Evolutionary conservation across 768 basidiomycete genomes (phyloP), one percentile per base, ranked within the genome.

Genomic region (Tylopilus cervinicoccineus): DNA sequence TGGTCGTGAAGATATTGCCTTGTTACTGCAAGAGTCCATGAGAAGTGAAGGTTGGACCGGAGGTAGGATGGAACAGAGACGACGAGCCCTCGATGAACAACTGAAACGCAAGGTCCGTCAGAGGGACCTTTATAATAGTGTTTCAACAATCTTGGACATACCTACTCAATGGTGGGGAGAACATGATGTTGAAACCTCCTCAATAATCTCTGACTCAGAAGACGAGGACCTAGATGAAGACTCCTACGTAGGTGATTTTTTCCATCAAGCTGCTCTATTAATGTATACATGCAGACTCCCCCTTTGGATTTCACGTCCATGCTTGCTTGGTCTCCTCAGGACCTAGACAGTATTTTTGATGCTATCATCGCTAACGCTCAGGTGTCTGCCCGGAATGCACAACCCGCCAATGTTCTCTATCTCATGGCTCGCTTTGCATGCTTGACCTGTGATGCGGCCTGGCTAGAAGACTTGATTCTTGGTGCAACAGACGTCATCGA

Each of bases 391-490:
- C 78, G 80, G 42, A 85, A 93, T 66, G 70, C 86, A 3, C 82
- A 93, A 28, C 94, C 96, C 14, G 96, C 95, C 24, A 97, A 95
- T 62, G 82, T 81, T 11, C 70, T 99, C 41, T 96, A 93, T 67
- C 79, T 96, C 70, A 77, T 93, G 43, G 85, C 92, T 12, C 82
- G 93, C 38, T 99, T 95, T 68, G 96, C 96, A n/a, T 86, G 84
- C 55, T 70, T 91, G 24, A 84, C 80, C n/a, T 93, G 92, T 61
- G 92, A 93, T 63, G 83, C 88, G 54, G 83, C 81, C 1, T 93
- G 95, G 89, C 72, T 97, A 22, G 93, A 95, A 65, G 93, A 96
- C 63, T 74, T 99, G 23, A 79, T 98, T 45, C 81, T 94, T 31
- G 88, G 88, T 16, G 91, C 91, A 0, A 88, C 93, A 17, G 93